Evolutionary conservation across 2,329 filamentous ascomycete genomes (phyloP), one percentile per base, ranked within the genome.

Genomic region (Phialophora verrucosa): DNA sequence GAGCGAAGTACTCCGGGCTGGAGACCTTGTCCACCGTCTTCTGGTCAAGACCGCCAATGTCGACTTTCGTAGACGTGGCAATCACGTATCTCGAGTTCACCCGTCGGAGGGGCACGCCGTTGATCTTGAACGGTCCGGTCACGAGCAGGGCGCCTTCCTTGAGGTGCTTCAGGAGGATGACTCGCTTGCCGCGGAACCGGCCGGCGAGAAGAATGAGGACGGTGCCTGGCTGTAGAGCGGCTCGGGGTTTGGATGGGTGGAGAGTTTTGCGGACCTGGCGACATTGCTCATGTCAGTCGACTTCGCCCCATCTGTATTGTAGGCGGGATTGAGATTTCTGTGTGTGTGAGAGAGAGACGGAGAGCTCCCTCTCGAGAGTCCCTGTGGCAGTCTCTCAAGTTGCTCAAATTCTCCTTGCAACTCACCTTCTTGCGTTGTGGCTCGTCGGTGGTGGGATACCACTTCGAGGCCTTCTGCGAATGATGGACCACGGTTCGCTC

Each of bases 101-200:
- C 82, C 91, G 89, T 85, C 95, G 91, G 79, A 99, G 90, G 76
- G 95, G 95, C 74, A 99, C 95, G 83, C 95, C 95, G 87, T 99
- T 99, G 86, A 99, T 91, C 91, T 98, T 99, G 91, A 98, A 99
- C 81, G 95, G 95, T 78, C 95, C 95, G 81, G 95, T 99, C 78
- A 99, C 93, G 82, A 99, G 92, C 83, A 99, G 93, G 75, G 97
- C 92, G 85, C 95, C 95, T 87, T 97, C 92, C 80, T 92, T 87
- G 80, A 99, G 93, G 84, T 90, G 88, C 90, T 98, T 98, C 83
- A 99, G 91, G 85, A 98, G 93, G 79, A 99, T 88, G 79, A 99
- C 95, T 82, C 95, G 95, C 93, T 99, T 99, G 88, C 95, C 95
- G 79, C 95, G 94, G 92, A 98, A 99, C 80, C 95, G 95, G 79